These are phyloP conservation scores for Metschnikowia chrysomelidarum DNA, from an alignment of 805 yeast species.

Conservation along the genomic window DNA sequence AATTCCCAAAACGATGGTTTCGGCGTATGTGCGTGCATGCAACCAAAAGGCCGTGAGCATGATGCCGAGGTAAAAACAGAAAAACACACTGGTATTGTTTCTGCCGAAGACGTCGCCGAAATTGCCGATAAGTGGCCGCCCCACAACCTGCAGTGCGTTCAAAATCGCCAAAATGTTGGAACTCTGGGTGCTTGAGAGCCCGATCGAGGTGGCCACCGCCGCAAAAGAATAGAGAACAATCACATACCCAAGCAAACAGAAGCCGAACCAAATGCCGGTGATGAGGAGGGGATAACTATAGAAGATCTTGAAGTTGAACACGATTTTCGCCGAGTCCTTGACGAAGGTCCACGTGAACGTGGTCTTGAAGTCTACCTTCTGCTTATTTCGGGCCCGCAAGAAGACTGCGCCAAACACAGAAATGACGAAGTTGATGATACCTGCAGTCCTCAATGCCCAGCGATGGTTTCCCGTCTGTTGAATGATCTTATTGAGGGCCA, in stretches of 20 bases:
- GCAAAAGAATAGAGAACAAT: constrained; percentile 36
- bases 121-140: constrained; percentile 49
- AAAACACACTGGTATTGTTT: constrained; percentile 29
- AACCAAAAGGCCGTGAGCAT: constrained; percentile 39
- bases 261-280: constrained; percentile 34
- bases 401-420: constrained; percentile 40
- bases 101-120: constrained; percentile 49
- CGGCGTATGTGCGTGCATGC: constrained; percentile 31
- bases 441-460: constrained; percentile 46
- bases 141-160: constrained; percentile 46
- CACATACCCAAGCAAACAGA: constrained; percentile 39
- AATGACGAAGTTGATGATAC: constrained; percentile 29
- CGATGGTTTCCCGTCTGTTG: constrained; percentile 38
- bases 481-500: constrained; percentile 40
- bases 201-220: constrained; percentile 43
- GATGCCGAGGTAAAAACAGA: constrained; percentile 25
- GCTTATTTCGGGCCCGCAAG: constrained; percentile 44
- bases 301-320: constrained; percentile 35
- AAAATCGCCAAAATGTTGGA: constrained; percentile 34
- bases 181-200: constrained; percentile 36
- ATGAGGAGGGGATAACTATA: constrained; percentile 22
- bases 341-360: constrained; percentile 23
- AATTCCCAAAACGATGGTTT: constrained; percentile 30
- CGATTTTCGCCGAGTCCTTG: constrained; percentile 25
- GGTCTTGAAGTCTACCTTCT: constrained; percentile 24